Base-by-base conservation (phyloP, 352 stramenopile genomes). In the Blastocystis sp. region DNA sequence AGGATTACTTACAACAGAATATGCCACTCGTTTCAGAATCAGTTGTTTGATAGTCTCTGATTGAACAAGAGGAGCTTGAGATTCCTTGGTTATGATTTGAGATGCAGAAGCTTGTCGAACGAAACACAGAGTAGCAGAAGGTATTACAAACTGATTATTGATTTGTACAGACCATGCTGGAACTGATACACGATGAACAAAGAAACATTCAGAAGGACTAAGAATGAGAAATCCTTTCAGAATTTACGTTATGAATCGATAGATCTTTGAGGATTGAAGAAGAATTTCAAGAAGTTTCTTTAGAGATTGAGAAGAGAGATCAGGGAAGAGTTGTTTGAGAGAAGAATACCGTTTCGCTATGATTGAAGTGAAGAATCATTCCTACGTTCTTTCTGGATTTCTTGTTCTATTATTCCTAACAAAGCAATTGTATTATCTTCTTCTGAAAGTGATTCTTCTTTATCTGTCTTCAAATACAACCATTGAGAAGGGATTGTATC, bases 1-100 rank as follows among this genome's bases (percentile, higher is more conserved):
- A 5, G 69, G 69, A 65, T 63, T 61, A 39, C 69, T 80, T 29
- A 80, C 69, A 3, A 80, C 46, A 12, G 6, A 35, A 12, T 80
- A 80, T 7, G 11, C 21, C 49, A 57, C 11, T 57, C 49, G 49
- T 57, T 21, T 12, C 24, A 80, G 19, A 27, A 80, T 58, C 37
- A 65, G 59, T 37, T 63, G 43, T 37, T 59, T 63, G 46, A 80
- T 27, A 16, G 9, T 19, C 39, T 32, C 27, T 27, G 14, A 6
- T n/a, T 29, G 16, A 5, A 12, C 11, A 14, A 35, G 6, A 19
- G 14, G n/a, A 29, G 12, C 9, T 19, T 43, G 2, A 0, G n/a
- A 16, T 29, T 63, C 24, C 51, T 59, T n/a, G n/a, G n/a, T n/a
- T n/a, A n/a, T n/a, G n/a, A n/a, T n/a, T n/a, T n/a, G n/a, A n/a